Conservation (phyloP, 2,329 filamentous ascomycete species). For the Rutstroemia sp. region DNA sequence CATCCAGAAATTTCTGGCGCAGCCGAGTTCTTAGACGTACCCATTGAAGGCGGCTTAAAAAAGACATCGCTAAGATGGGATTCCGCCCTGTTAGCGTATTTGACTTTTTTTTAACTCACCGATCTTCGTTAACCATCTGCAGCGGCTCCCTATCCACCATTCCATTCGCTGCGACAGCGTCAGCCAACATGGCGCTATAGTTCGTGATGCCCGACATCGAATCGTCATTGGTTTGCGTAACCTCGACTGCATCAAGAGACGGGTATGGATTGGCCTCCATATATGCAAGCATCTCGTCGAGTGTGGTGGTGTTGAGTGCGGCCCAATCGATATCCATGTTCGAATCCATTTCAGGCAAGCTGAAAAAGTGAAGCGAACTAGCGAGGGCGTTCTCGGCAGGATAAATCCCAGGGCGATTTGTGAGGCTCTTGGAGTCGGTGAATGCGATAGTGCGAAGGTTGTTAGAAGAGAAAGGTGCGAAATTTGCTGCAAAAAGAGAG, state of each 20-base stretch:
- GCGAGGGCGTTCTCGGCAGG: slow-evolving; percentile 11
- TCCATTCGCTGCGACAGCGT: slow-evolving; percentile 4
- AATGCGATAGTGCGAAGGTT: background rate
- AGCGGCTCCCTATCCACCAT: background rate
- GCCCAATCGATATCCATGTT: slow-evolving; percentile 5
- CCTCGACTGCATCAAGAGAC: background rate
- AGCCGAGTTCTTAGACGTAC: background rate
- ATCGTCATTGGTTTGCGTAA: background rate
- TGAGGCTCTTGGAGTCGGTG: background rate
- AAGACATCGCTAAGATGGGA: no score
- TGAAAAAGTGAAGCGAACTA: slow-evolving; percentile 10
- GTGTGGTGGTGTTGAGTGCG: background rate
- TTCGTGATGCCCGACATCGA: background rate
- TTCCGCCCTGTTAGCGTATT: slow-evolving; percentile 14
- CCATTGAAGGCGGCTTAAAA: no score
- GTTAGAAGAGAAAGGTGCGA: background rate
- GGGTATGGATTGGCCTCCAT: slow-evolving; percentile 6
- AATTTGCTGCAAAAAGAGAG: background rate
- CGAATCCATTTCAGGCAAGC: slow-evolving; percentile 6
- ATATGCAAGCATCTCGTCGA: slow-evolving; percentile 8
- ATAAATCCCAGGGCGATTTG: slow-evolving; percentile 4
- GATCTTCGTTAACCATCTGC: background rate
- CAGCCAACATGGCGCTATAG: slow-evolving; percentile 6
- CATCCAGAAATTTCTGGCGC: background rate
- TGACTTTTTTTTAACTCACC: slow-evolving; percentile 17